Evolutionary conservation across 179 eudicot genomes (phyloP).

Genomic region (Camellia oleifera): DNA sequence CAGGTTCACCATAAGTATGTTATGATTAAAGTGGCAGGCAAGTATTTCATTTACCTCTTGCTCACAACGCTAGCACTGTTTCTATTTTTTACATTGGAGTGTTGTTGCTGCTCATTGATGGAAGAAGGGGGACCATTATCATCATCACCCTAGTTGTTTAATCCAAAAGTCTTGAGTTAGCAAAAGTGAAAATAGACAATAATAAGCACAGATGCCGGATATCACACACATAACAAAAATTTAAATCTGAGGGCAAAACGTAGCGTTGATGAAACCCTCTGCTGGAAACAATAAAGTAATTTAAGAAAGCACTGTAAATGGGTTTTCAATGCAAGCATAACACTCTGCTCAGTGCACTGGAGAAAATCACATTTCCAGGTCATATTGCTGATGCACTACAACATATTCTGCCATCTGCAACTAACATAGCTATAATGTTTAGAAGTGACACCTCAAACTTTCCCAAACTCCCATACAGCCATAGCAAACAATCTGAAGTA

Average conservation of each 20-base stretch:
- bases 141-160: slow-evolving; percentile 58
- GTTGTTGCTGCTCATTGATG: slow-evolving; percentile 33
- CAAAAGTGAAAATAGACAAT: background rate
- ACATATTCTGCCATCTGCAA: background rate
- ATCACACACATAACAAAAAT: background rate
- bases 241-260: slow-evolving; percentile 5
- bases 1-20: background rate
- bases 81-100: slow-evolving; percentile 30
- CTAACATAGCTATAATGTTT: background rate
- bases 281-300: background rate
- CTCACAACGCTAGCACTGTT: slow-evolving; percentile 26
- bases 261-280: background rate
- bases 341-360: background rate
- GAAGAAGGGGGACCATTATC: slow-evolving; percentile 42
- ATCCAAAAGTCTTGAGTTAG: slow-evolving; percentile 9
- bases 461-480: background rate
- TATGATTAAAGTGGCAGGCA: background rate
- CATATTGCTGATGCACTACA: background rate
- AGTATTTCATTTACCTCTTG: slow-evolving; percentile 37
- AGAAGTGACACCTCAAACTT: background rate
- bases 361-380: slow-evolving; percentile 7
- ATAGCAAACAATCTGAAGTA: background rate
- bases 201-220: background rate
- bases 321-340: slow-evolving; percentile 1
- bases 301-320: background rate